Conservation (phyloP, 2,329 filamentous ascomycete genomes). For the Coniochaeta pulveracea region DNA sequence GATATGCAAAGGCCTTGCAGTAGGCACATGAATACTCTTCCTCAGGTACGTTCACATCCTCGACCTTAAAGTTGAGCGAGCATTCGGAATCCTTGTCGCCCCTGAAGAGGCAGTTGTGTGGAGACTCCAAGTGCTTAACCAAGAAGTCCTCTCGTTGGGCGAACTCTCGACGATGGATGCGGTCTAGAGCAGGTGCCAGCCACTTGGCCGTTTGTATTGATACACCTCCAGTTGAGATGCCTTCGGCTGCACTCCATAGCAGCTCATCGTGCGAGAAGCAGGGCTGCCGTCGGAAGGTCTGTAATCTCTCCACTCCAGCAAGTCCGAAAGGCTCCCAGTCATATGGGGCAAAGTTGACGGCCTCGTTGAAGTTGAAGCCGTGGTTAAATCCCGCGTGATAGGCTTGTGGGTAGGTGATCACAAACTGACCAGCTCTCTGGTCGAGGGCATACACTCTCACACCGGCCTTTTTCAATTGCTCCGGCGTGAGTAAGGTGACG, state of each 20-base stretch:
- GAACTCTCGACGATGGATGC: slow-evolving; percentile 65
- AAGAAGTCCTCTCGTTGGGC: slow-evolving; percentile 58
- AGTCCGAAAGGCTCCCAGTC: slow-evolving; percentile 95
- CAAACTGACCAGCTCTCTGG: slow-evolving; percentile 88
- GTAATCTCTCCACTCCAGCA: slow-evolving; percentile 73
- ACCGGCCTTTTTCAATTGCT: slow-evolving; percentile 84
- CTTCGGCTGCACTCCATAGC: slow-evolving; percentile 78
- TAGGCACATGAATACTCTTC: slow-evolving; percentile 87
- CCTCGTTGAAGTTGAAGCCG: slow-evolving; percentile 97
- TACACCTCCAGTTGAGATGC: slow-evolving; percentile 50
- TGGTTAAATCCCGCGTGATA: slow-evolving; percentile 99
- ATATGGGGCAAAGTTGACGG: slow-evolving; percentile 89
- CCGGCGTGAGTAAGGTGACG: slow-evolving; percentile 88
- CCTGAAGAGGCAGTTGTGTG: slow-evolving; percentile 43
- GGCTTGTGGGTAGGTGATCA: slow-evolving; percentile 92
- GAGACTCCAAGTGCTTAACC: slow-evolving; percentile 46
- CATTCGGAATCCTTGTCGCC: slow-evolving; percentile 39
- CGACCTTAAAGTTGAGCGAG: slow-evolving; percentile 49
- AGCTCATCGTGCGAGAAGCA: slow-evolving; percentile 98
- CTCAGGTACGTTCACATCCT: slow-evolving; percentile 69
- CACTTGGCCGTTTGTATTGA: slow-evolving; percentile 89
- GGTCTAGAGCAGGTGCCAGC: slow-evolving; percentile 77
- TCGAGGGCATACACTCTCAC: slow-evolving; percentile 93
- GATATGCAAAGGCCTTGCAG: slow-evolving; percentile 86
- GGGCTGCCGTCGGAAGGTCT: slow-evolving; percentile 79